phyloP scores from a whole-genome alignment of 768 basidiomycete species.

The Leccinum olivaceopallidum region DNA sequence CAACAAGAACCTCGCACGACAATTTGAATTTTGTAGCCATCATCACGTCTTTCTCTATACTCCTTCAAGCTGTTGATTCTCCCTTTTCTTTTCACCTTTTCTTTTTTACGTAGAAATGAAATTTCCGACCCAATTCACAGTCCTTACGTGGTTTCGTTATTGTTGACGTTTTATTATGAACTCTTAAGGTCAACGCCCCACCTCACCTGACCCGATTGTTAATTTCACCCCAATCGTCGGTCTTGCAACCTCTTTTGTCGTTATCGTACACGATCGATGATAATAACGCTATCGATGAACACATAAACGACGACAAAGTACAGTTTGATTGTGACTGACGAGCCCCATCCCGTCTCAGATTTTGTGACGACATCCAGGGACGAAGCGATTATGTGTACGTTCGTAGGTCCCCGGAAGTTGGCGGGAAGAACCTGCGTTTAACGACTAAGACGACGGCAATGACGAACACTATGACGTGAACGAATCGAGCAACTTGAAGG shows the following conservation, averaged over 20 bases:
- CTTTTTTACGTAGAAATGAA: slow-evolving; percentile 8
- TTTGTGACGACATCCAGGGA: background rate
- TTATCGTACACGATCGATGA: background rate
- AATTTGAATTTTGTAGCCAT: slow-evolving; percentile 14
- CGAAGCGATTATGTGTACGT: background rate
- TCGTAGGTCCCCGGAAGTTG: background rate
- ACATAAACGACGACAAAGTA: background rate
- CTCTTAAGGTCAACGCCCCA: background rate
- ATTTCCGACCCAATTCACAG: slow-evolving; percentile 16
- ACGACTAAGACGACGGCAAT: background rate
- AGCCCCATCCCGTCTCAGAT: background rate
- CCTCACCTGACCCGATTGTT: background rate
- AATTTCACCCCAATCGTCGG: slow-evolving; percentile 6
- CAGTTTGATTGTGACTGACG: background rate
- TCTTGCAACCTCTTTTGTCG: background rate
- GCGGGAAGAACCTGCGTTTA: background rate
- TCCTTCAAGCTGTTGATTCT: background rate
- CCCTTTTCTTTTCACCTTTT: background rate
- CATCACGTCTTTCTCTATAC: background rate
- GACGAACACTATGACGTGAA: background rate
- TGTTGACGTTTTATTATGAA: background rate
- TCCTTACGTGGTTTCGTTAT: slow-evolving; percentile 17
- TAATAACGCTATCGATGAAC: background rate
- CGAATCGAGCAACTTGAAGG: background rate
- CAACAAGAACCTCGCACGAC: slow-evolving; percentile 8